Base-by-base conservation (phyloP, 805 yeast species). In the Kregervanrija pseudodelftensis region DNA sequence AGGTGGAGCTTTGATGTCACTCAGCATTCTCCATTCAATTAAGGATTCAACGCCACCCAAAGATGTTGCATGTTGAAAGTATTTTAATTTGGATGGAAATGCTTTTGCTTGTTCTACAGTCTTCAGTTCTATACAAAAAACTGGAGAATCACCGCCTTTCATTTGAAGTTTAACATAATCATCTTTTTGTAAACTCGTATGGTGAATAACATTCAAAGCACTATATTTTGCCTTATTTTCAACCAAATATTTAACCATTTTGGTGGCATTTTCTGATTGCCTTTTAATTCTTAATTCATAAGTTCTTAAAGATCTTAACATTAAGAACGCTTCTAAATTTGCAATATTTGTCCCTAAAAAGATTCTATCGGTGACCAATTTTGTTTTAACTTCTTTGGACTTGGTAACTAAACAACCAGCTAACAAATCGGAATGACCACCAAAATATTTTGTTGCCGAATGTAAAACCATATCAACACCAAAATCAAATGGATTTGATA, bases 401-500 rank as follows among this genome's bases (percentile, higher is more conserved):
- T 82, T 80, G n/a, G 85, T 80, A 14, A 81, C 78, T 14, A 89
- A 64, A 11, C 83, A 69, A 32, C 98, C 97, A 5, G 95, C 89
- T 41, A 90, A 68, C 37, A 89, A 67, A 61, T 90, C 97, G 7
- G 95, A 85, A 64, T 90, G 96, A n/a, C 98, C 97, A 35, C 95
- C 96, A 57, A 88, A 83, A 65, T 83, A 91, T 61, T 90, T 90
- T 1, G 96, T 90, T 1, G 89, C 96, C 1, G 96, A 87, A 63
- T 90, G 96, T 76, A 91, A 69, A n/a, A 91, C 80, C 52, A 88
- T 66, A 62, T 91, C 97, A 30, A 84, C 96, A 40, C 91, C 96
- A 55, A 77, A 82, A 35, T 72, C 72, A 65, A 88, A 87, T 5
- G 95, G 91, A 49, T 87, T 77, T 54, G 79, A 84, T 46, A 89